Evolutionary conservation across 1,139 yeast species (phyloP).

Genomic region (Spencermartinsiella ligniputridi): DNA sequence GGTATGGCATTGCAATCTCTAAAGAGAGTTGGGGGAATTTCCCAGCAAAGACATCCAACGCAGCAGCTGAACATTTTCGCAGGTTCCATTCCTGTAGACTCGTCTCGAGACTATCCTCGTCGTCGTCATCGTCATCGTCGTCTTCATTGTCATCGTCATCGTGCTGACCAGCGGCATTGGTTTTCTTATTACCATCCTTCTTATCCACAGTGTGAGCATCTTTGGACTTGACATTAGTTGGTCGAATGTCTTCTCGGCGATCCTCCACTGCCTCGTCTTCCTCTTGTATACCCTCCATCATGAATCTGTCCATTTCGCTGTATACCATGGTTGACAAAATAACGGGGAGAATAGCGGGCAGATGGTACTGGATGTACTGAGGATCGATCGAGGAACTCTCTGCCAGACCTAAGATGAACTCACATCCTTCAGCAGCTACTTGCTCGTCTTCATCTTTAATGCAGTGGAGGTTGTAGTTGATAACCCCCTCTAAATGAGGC

Average conservation of each 20-base stretch:
- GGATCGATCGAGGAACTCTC: constrained; percentile 46
- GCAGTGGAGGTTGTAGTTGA: constrained; percentile 77
- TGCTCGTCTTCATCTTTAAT: constrained; percentile 64
- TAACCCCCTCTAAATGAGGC: constrained; percentile 80
- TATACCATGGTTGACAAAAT: constrained; percentile 81
- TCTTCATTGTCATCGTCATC: constrained; percentile 38
- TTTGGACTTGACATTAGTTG: constrained; percentile 65
- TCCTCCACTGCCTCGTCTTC: constrained; percentile 81
- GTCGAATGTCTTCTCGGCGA: constrained; percentile 81
- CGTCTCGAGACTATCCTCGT: constrained; percentile 60
- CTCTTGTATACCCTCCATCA: constrained; percentile 52
- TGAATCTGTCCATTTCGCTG: constrained; percentile 71
- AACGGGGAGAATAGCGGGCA: constrained; percentile 65
- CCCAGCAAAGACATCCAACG: constrained; percentile 75
- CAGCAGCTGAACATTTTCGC: constrained; percentile 91
- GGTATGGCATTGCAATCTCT: constrained; percentile 62
- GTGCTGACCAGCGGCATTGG: constrained; percentile 22
- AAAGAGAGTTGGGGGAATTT: constrained; percentile 66
- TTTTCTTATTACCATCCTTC: constrained; percentile 18
- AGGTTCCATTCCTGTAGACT: constrained; percentile 79
- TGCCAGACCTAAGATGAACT: constrained; percentile 74
- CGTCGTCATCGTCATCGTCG: constrained; percentile 54
- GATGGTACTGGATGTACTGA: constrained; percentile 41
- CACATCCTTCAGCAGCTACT: constrained; percentile 90
- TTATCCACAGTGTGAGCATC: constrained; percentile 49